Percentiles rank a stretch among this genome's conserved stretches.
phyloP scores from a whole-genome alignment of 2,329 filamentous ascomycete genomes.

The Rutstroemia sp. region DNA sequence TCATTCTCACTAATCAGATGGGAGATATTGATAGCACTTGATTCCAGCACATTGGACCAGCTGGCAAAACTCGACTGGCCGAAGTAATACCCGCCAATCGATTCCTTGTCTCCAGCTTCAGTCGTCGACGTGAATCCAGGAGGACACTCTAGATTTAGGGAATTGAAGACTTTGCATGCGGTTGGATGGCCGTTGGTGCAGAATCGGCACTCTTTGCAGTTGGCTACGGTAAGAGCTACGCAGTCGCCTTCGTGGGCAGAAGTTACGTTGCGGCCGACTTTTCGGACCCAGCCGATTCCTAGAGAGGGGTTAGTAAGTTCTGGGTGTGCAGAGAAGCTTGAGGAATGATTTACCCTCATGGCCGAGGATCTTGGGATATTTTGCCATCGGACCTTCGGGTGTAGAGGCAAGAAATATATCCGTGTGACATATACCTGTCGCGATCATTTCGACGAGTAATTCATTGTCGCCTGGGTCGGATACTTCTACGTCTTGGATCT shows the following conservation, averaged over 20 bases:
- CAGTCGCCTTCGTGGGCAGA: background rate
- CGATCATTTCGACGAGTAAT: constrained; percentile 6
- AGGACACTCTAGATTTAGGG: background rate
- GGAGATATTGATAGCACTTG: constrained; percentile 24
- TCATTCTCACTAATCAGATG: constrained; percentile 16
- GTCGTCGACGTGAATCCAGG: background rate
- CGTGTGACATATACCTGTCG: constrained; percentile 7
- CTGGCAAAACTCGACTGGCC: constrained; percentile 33
- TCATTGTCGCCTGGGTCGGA: background rate
- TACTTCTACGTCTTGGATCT: background rate
- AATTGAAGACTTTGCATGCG: background rate
- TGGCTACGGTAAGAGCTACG: background rate
- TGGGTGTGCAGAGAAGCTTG: background rate
- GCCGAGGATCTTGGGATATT: constrained; percentile 7
- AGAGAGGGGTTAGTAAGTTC: background rate
- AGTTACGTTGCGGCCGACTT: background rate
- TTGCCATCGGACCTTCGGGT: background rate
- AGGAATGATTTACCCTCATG: constrained; percentile 7
- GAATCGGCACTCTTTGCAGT: constrained; percentile 1
- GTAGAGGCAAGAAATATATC: background rate
- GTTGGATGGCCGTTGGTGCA: constrained; percentile 4
- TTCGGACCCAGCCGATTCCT: constrained; percentile 5
- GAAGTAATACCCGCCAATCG: constrained; percentile 25
- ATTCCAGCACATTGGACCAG: constrained; percentile 26
- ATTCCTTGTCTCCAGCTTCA: background rate